Evolutionary conservation across 163 green algal genomes (phyloP).

Genomic region (Prototheca wickerhamii): DNA sequence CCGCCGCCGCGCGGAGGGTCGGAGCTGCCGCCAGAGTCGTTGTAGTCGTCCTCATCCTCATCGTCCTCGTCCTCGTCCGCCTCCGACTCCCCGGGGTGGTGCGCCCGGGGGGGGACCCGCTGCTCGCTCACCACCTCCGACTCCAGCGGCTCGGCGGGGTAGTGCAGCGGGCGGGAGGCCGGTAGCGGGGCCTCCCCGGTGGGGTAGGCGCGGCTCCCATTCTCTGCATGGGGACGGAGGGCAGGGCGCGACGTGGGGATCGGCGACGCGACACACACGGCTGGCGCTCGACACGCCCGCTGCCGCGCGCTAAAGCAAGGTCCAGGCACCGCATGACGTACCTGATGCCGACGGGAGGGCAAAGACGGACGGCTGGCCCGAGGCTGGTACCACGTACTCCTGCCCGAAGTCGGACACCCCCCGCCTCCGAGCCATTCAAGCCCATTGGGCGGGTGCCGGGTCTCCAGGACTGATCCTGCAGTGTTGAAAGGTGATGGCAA

Average conservation of each 20-base stretch:
- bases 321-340: not conserved
- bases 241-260: not conserved
- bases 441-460: not conserved
- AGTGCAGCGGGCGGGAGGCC: constrained; percentile 7
- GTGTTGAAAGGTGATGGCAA: too few relatives aligned
- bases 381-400: too few relatives aligned
- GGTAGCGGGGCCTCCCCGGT: not conserved
- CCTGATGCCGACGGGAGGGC: not conserved
- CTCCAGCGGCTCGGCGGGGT: constrained; percentile 1
- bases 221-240: constrained; percentile 7
- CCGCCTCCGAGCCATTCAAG: too few relatives aligned
- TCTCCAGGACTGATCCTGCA: not conserved
- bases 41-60: constrained; percentile 12
- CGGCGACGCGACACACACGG: too few relatives aligned
- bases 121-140: not conserved
- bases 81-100: not conserved
- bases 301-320: too few relatives aligned
- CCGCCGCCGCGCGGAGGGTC: too few relatives aligned
- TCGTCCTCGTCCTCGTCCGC: constrained; percentile 14
- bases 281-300: too few relatives aligned
- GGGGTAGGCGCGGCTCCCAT: not conserved
- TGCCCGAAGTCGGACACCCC: too few relatives aligned
- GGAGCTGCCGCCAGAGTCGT: constrained; percentile 33
- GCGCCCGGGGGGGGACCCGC: not conserved
- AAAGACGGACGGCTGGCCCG: not conserved